Percentiles rank a stretch among this genome's conserved stretches.
These are phyloP conservation scores for Aspergillus carlsbadensis DNA, from an alignment of 495 filamentous ascomycete species.

Conservation along the genomic window DNA sequence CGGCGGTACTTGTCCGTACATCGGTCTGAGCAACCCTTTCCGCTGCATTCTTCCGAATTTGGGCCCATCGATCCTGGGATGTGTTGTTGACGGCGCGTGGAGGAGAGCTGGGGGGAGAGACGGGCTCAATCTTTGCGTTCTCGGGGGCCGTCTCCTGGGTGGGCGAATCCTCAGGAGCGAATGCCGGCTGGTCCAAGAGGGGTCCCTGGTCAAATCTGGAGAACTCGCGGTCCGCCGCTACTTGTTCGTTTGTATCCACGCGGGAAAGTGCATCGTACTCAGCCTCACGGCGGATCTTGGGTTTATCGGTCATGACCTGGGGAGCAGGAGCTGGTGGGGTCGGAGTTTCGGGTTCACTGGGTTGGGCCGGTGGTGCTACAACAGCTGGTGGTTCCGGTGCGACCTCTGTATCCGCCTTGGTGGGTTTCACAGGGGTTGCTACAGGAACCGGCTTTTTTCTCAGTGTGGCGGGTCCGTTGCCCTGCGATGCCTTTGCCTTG, in stretches of 20 bases:
- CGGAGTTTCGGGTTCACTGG: background rate
- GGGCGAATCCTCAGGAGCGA: conserved; percentile 67
- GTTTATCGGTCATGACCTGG: conserved; percentile 31
- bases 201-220: conserved; percentile 89
- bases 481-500: conserved; percentile 41
- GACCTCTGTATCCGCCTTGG: conserved; percentile 10
- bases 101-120: conserved; percentile 2
- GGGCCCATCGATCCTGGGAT: conserved; percentile 80
- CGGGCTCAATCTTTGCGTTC: conserved; percentile 20
- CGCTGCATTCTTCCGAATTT: conserved; percentile 91
- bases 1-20: conserved; percentile 42
- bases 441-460: conserved; percentile 41
- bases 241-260: conserved; percentile 63
- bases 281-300: conserved; percentile 48
- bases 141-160: conserved; percentile 26
- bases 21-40: conserved; percentile 68
- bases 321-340: conserved; percentile 11
- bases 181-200: conserved; percentile 80
- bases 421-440: conserved; percentile 21
- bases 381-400: background rate
- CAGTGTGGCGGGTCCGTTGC: conserved; percentile 25
- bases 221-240: conserved; percentile 68
- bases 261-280: conserved; percentile 58
- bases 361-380: conserved; percentile 26
- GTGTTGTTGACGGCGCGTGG: conserved; percentile 15